Base-by-base conservation (phyloP, 768 basidiomycete species). In the Amanita exitialis region DNA sequence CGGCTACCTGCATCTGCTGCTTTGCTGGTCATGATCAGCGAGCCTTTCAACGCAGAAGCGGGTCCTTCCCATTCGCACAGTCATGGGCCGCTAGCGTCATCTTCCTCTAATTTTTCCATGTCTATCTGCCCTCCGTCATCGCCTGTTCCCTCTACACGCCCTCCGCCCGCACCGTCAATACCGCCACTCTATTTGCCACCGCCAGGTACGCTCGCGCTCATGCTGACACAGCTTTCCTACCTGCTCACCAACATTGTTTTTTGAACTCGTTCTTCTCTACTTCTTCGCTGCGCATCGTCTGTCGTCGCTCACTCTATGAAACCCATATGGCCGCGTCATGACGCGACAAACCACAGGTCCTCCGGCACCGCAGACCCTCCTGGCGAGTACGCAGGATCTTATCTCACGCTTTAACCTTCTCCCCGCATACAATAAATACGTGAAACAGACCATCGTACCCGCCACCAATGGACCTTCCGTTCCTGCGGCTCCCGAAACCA, bases 371-470 rank as follows among this genome's bases (percentile, higher is more conserved):
- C 66, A 68, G 35, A 75, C 72, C 23, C 71, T 77, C 63, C 75
- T 90, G 46, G 64, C 74, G 36, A 86, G 87, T 67, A 89, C 89
- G 1, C 79, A 90, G 60, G 88, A 90, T 66, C 79, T 90, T 47
- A 73, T 90, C 51, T 70, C 77, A 41, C 81, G 82, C 54, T 86
- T 90, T 59, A 70, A 77, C 45, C 78, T 90, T 25, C 74, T 81
- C 45, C 58, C 80, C 8, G 80, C 85, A n/a, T 90, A 90, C 62
- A 82, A 89, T 69, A 85, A 82, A 60, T 84, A 90, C 59, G 88
- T 90, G 46, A 75, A 82, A n/a, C 75, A 79, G 9, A 67, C 69
- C 59, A 61, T 67, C 36, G 52, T 63, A 32, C 67, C 72, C 32
- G 32, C 13, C 16, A 56, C 66, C 27, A 66, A 65, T 53, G 43